Evolutionary conservation across 2,329 filamentous ascomycete species (phyloP), one percentile per base, ranked within the genome.

Genomic region (Colletotrichum sojae): DNA sequence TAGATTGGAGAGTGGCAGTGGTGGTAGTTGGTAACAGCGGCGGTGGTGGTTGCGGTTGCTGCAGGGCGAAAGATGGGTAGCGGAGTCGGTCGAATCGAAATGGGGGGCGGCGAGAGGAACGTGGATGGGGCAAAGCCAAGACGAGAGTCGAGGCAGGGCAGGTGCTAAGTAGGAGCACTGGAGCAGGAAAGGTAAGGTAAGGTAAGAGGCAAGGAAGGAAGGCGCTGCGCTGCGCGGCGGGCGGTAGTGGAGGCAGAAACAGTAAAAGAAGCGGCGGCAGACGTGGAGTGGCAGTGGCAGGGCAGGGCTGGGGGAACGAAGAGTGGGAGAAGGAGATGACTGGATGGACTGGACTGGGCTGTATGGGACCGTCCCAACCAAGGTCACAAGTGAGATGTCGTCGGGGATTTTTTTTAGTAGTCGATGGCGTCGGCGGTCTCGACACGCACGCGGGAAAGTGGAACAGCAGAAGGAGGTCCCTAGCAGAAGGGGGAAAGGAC

Each of bases 61-160:
- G 66, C 66, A 69, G 66, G 61, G 66, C 66, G 66, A 69, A 68
- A 69, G 66, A 69, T 66, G 66, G 61, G 63, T 27, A 59, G 66
- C 59, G 61, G 61, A 56, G 62, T 54, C 43, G 61, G 63, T 63
- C 54, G 60, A 71, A 51, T 67, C 59, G 48, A 67, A 70, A 64
- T 64, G 59, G 63, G 67, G 60, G 66, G 65, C 39, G 52, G 52
- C 56, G 63, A 45, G 48, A 57, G 48, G 57, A 43, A 53, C 63
- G 63, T 57, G 63, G 53, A 66, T 56, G 65, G 54, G 61, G 43
- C 40, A n/a, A 45, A 43, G 51, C 20, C 20, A 40, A n/a, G 55
- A 20, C 55, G 25, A 20, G 40, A 40, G 60, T 43, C 31, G 53
- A 46, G 51, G 22, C 15, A 39, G 48, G 40, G 40, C 40, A 43